Evolutionary conservation across 495 filamentous ascomycete species (phyloP).

Genomic region (Thermothielavioides terrestris): DNA sequence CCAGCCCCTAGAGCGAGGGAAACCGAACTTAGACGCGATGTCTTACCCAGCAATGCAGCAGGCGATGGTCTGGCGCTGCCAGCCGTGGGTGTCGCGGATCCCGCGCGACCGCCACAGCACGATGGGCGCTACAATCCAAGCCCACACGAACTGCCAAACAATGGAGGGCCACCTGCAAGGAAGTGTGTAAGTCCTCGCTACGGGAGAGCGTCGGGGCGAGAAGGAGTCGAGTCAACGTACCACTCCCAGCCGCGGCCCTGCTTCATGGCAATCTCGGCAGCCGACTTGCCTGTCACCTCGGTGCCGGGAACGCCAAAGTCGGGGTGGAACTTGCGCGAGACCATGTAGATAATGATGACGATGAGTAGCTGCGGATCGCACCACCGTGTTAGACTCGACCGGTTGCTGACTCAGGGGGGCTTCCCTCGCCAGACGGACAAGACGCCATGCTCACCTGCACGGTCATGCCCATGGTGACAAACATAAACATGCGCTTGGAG

Average conservation of each 20-base stretch:
- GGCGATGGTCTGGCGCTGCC: constrained; percentile 56
- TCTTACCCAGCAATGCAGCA: constrained; percentile 50
- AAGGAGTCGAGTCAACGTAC: constrained; percentile 15
- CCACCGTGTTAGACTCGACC: constrained; percentile 3
- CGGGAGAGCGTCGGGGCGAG: neutral
- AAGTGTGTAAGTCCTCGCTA: neutral
- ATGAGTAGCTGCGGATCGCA: constrained; percentile 40
- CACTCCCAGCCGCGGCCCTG: constrained; percentile 54
- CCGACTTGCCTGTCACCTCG: constrained; percentile 33
- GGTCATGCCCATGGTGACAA: constrained; percentile 44
- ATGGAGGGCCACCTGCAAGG: constrained; percentile 49
- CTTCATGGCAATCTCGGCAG: constrained; percentile 40
- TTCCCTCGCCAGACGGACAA: no score
- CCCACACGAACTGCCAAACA: constrained; percentile 56
- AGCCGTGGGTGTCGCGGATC: constrained; percentile 58
- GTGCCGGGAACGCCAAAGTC: constrained; percentile 35
- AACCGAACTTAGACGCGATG: no score
- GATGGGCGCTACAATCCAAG: constrained; percentile 45
- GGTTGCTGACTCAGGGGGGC: no score
- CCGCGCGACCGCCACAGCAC: constrained; percentile 34
- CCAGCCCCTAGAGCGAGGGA: neutral
- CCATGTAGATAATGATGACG: constrained; percentile 52
- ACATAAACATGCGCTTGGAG: constrained; percentile 36
- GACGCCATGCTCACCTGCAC: constrained; percentile 35
- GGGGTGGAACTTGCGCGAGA: constrained; percentile 57